Evolutionary conservation across 176 grass and related monocot genomes (phyloP).

Genomic region (Triticum timopheevii): DNA sequence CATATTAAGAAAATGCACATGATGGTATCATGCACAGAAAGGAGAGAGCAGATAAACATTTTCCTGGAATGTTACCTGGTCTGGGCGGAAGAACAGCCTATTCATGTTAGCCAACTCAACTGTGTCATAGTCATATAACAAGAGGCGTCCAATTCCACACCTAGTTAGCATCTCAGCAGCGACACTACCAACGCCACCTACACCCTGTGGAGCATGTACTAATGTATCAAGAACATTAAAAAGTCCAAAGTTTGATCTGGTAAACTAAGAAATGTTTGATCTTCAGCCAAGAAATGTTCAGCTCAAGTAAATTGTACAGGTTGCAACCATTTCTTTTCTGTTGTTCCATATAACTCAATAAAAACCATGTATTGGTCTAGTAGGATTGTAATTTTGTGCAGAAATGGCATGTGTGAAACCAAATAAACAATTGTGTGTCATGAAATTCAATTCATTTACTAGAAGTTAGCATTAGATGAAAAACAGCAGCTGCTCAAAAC

Average conservation of each 20-base stretch:
- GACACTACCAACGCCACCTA: slow-evolving; percentile 97
- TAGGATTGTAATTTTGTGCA: background rate
- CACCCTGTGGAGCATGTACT: slow-evolving; percentile 49
- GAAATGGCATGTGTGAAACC: slow-evolving; percentile 15
- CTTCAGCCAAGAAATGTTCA: background rate
- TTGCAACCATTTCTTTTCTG: background rate
- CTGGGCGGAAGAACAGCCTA: slow-evolving; percentile 95
- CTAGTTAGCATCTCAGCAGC: slow-evolving; percentile 96
- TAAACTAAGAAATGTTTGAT: background rate
- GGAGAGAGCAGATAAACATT: slow-evolving; percentile 1
- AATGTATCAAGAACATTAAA: background rate
- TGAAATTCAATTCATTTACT: background rate
- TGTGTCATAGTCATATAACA: slow-evolving; percentile 96
- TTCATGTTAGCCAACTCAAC: slow-evolving; percentile 99
- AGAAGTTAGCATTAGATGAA: background rate
- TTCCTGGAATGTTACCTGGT: slow-evolving; percentile 57
- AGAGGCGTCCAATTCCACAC: slow-evolving; percentile 90
- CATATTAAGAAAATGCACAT: background rate
- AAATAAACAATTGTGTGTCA: background rate
- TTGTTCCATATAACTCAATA: background rate
- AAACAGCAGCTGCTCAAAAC: background rate
- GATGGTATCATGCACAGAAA: background rate
- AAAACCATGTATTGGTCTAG: background rate
- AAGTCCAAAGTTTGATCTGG: background rate
- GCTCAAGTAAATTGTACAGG: background rate